Evolutionary conservation across 192 early-diverging fungal genomes (phyloP).

Genomic region (Backusella parvicylindrica): DNA sequence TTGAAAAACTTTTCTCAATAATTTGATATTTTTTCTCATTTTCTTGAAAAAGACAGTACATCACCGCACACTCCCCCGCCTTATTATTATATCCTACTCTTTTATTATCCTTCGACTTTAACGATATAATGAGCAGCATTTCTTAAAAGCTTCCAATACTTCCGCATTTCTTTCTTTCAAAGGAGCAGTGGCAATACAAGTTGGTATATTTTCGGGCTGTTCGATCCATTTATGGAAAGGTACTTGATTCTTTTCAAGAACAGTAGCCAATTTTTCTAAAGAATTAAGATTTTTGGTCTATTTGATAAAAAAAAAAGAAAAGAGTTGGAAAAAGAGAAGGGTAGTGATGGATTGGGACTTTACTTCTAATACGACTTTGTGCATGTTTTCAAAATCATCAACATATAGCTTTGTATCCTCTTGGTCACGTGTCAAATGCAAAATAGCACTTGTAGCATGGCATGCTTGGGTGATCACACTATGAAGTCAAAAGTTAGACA

Average conservation of each 20-base stretch:
- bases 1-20: no score
- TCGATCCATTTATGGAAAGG: constrained; percentile 69
- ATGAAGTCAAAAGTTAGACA: neutral
- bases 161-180: constrained; percentile 46
- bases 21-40: no score
- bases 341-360: neutral
- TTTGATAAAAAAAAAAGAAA: neutral
- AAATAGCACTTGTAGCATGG: constrained; percentile 64
- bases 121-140: constrained; percentile 38
- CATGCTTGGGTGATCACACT: constrained; percentile 75
- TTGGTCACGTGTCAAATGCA: constrained; percentile 60
- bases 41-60: neutral
- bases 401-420: constrained; percentile 59
- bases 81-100: neutral
- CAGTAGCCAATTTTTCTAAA: constrained; percentile 51
- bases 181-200: constrained; percentile 69
- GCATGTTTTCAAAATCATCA: constrained; percentile 60
- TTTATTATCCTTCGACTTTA: neutral
- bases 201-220: constrained; percentile 73
- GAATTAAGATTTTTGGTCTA: constrained; percentile 67
- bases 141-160: constrained; percentile 47
- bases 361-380: constrained; percentile 74
- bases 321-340: neutral
- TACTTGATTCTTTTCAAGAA: constrained; percentile 51
- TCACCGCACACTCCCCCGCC: neutral